phyloP scores from a whole-genome alignment of 2,329 filamentous ascomycete genomes.

The Trichoderma lentiforme region DNA sequence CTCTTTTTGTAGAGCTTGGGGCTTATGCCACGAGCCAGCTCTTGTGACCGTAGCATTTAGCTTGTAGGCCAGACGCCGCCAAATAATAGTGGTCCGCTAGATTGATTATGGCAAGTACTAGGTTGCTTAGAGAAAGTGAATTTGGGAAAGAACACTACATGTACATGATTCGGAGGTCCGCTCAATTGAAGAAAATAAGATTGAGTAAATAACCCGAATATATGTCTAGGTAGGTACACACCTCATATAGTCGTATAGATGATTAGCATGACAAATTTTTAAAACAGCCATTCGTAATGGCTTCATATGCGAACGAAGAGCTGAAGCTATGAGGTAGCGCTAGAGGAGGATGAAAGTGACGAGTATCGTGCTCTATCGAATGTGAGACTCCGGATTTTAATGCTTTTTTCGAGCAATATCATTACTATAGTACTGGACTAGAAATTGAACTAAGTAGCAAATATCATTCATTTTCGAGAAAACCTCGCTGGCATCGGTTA shows the following conservation, averaged over 20 bases:
- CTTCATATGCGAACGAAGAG: background rate
- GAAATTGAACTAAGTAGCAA: fast-evolving
- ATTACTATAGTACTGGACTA: fast-evolving
- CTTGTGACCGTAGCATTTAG: background rate
- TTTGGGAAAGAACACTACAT: background rate
- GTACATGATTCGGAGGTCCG: background rate
- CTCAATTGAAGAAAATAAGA: background rate
- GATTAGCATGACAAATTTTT: too few species aligned
- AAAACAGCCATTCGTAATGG: background rate
- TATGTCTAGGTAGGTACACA: background rate
- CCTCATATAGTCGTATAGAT: background rate
- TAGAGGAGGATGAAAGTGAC: background rate
- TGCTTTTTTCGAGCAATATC: fast-evolving
- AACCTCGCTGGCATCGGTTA: background rate
- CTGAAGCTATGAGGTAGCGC: background rate
- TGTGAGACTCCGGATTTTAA: background rate
- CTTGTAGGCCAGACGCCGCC: background rate
- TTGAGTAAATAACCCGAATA: background rate
- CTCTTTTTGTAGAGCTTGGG: background rate
- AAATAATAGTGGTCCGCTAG: background rate
- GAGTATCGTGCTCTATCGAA: background rate
- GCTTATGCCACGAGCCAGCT: background rate
- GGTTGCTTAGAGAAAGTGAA: background rate
- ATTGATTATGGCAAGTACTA: background rate
- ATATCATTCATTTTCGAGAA: background rate